Percentiles rank a stretch among this genome's conserved stretches.
These are phyloP conservation scores for Candida golubevii DNA, from an alignment of 805 yeast genomes.

Conservation along the genomic window DNA sequence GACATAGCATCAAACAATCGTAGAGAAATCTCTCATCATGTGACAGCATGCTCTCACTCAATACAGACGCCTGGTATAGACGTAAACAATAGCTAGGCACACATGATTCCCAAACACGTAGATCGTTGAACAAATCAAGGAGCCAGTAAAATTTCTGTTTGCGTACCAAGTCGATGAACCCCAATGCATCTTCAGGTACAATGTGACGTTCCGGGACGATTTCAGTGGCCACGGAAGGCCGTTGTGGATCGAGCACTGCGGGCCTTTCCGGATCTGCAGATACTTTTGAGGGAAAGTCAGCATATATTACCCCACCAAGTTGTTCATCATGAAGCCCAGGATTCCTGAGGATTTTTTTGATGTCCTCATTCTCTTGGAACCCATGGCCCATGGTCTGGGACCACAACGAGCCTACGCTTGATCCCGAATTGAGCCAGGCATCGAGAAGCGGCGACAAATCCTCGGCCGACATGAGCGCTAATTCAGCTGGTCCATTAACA, in stretches of 20 bases:
- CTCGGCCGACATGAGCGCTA: neutral
- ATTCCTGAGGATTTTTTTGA: slow-evolving; percentile 23
- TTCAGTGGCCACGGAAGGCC: neutral
- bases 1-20: slow-evolving; percentile 30
- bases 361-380: slow-evolving; percentile 22
- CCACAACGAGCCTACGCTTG: neutral
- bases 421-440: slow-evolving; percentile 4
- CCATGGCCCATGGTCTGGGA: slow-evolving; percentile 10
- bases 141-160: slow-evolving; percentile 36
- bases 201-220: slow-evolving; percentile 4
- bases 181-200: slow-evolving; percentile 16
- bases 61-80: slow-evolving; percentile 7
- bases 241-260: neutral
- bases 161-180: slow-evolving; percentile 25
- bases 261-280: neutral
- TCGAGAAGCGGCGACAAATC: slow-evolving; percentile 5
- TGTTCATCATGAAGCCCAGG: slow-evolving; percentile 9
- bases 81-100: slow-evolving; percentile 32
- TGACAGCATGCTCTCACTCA: slow-evolving; percentile 3
- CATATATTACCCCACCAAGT: slow-evolving; percentile 6
- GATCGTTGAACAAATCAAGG: slow-evolving; percentile 38
- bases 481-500: neutral
- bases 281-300: slow-evolving; percentile 2
- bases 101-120: slow-evolving; percentile 33
- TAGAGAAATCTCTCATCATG: slow-evolving; percentile 20